Conservation (phyloP, 495 filamentous ascomycete genomes). For the Glutinoglossum americanum region DNA sequence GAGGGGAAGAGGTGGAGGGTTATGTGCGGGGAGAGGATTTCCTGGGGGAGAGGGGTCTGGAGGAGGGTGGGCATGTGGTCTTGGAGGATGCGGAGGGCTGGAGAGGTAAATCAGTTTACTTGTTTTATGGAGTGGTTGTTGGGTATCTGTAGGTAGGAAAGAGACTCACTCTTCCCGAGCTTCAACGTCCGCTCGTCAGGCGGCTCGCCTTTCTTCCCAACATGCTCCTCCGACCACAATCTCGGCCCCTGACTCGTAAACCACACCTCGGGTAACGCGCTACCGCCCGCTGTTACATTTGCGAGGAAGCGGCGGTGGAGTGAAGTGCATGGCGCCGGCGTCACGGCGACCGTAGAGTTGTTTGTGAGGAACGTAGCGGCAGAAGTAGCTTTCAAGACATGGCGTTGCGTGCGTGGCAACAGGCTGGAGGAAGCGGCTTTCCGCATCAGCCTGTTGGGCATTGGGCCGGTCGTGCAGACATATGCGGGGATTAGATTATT, state of each 20-base stretch:
- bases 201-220: conserved; percentile 18
- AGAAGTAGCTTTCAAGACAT: not conserved
- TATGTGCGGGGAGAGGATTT: conserved; percentile 75
- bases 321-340: not conserved
- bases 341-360: not conserved
- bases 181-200: conserved; percentile 68
- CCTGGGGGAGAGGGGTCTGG: conserved; percentile 57
- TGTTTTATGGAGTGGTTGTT: too few relatives aligned
- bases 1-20: conserved; percentile 91
- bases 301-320: conserved; percentile 8
- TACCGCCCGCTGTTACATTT: conserved; percentile 8
- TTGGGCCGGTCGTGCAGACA: not conserved
- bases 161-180: conserved; percentile 61
- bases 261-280: conserved; percentile 10
- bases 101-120: too few relatives aligned
- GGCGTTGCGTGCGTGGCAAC: not conserved
- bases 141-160: not conserved
- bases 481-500: not conserved
- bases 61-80: conserved; percentile 70
- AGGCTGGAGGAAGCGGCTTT: conserved; percentile 3
- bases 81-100: conserved; percentile 72
- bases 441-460: conserved; percentile 7
- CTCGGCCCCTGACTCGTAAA: conserved; percentile 10
- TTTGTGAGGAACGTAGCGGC: not conserved
- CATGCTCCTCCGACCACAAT: not conserved